phyloP scores from a whole-genome alignment of 2,329 filamentous ascomycete species.

The Cadophora malorum region DNA sequence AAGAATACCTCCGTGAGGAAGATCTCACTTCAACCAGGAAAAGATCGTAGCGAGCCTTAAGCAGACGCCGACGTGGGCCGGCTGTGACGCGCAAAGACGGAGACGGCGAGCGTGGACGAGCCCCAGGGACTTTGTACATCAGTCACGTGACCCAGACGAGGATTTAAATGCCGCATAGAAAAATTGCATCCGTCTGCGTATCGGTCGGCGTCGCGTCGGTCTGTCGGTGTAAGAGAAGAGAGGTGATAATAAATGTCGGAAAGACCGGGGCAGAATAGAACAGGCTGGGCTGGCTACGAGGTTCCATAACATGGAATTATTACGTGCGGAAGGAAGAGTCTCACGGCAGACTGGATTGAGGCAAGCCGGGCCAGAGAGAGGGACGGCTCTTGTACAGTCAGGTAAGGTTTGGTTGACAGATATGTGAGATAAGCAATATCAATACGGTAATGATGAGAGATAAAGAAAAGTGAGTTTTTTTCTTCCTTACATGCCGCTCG shows the following conservation, averaged over 20 bases:
- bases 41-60: conserved; percentile 1
- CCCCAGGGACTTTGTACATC: neutral
- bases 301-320: neutral
- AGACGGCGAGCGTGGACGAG: neutral
- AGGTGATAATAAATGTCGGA: neutral
- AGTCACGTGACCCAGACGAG: neutral
- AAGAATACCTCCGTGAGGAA: no score
- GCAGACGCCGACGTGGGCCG: neutral
- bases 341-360: neutral
- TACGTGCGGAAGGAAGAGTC: neutral
- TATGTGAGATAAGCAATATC: neutral
- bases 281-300: neutral
- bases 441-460: neutral
- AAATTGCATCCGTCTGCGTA: neutral
- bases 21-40: neutral
- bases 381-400: no score
- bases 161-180: conserved; percentile 27
- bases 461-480: no score
- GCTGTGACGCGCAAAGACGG: neutral
- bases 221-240: conserved; percentile 3
- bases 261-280: neutral
- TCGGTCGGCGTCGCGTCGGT: neutral
- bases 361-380: neutral
- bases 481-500: conserved; percentile 1
- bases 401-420: no score